Evolutionary conservation across 495 filamentous ascomycete species (phyloP).

Genomic region (Halenospora varia): DNA sequence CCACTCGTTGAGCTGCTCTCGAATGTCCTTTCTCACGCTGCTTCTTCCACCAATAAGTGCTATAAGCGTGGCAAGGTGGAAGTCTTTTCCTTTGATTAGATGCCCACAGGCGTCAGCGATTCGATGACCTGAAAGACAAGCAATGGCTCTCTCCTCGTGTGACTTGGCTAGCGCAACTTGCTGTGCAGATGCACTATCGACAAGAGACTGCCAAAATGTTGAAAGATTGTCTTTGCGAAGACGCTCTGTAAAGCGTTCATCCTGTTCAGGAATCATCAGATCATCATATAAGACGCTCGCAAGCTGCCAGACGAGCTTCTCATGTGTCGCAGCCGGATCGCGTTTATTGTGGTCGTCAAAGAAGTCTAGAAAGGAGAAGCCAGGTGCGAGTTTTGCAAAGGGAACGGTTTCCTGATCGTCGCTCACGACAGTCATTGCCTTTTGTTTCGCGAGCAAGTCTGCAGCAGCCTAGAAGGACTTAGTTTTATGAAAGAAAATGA

Average conservation of each 20-base stretch:
- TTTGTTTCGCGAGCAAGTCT: slow-evolving; percentile 38
- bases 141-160: slow-evolving; percentile 79
- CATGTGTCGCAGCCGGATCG: slow-evolving; percentile 36
- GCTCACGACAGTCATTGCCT: slow-evolving; percentile 33
- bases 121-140: slow-evolving; percentile 70
- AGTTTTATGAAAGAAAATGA: slow-evolving; percentile 5
- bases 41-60: slow-evolving; percentile 71
- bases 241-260: slow-evolving; percentile 30
- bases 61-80: slow-evolving; percentile 77
- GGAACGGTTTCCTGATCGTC: slow-evolving; percentile 41
- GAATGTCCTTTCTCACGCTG: slow-evolving; percentile 61
- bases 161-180: slow-evolving; percentile 47
- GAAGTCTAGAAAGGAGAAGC: slow-evolving; percentile 36
- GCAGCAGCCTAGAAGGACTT: slow-evolving; percentile 20
- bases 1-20: slow-evolving; percentile 79
- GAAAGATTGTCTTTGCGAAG: slow-evolving; percentile 51
- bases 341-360: slow-evolving; percentile 23
- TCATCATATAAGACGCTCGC: slow-evolving; percentile 86
- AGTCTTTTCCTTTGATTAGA: slow-evolving; percentile 67
- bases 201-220: slow-evolving; percentile 58
- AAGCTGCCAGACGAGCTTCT: slow-evolving; percentile 67
- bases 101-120: slow-evolving; percentile 76
- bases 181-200: slow-evolving; percentile 49
- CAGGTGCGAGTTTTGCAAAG: slow-evolving; percentile 29
- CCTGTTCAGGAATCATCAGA: slow-evolving; percentile 40